These are phyloP conservation scores for Tylopilus subfusipes DNA, from an alignment of 768 basidiomycete genomes.

Conservation along the genomic window DNA sequence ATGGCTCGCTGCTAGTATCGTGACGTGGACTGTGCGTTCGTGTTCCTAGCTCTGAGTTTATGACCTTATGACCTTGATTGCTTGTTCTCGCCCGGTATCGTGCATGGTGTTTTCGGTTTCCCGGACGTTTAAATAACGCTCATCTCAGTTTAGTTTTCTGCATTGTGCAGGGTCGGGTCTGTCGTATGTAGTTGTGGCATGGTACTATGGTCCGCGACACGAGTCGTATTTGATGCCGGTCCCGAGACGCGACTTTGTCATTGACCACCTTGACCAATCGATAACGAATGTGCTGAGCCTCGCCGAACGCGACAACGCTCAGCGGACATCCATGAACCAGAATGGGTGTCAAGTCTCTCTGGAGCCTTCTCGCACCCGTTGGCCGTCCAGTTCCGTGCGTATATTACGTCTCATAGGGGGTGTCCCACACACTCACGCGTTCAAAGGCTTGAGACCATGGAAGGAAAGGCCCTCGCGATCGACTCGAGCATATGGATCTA, in stretches of 20 bases:
- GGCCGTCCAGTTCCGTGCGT: slow-evolving; percentile 89
- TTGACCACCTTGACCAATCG: not conserved
- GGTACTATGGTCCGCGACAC: not conserved
- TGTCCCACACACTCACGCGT: slow-evolving; percentile 2
- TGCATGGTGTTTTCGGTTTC: slow-evolving; percentile 12
- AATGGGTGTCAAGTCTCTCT: slow-evolving; percentile 96
- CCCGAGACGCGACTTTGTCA: slow-evolving; percentile 8
- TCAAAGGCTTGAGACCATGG: slow-evolving; percentile 83
- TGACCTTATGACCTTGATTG: slow-evolving; percentile 8
- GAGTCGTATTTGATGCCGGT: not conserved
- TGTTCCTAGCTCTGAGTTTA: slow-evolving; percentile 6
- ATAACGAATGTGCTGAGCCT: not conserved
- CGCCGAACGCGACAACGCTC: not conserved
- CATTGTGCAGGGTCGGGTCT: slow-evolving; percentile 3
- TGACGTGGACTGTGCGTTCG: slow-evolving; percentile 9
- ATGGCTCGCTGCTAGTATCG: slow-evolving; percentile 1
- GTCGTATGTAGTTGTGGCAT: slow-evolving; percentile 7
- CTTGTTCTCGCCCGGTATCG: slow-evolving; percentile 16
- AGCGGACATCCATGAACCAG: slow-evolving; percentile 25
- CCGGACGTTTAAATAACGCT: slow-evolving; percentile 10
- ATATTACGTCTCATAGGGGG: not conserved
- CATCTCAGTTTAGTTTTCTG: slow-evolving; percentile 20
- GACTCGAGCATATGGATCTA: slow-evolving; percentile 99
- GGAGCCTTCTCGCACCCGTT: slow-evolving; percentile 89
- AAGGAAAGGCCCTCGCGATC: slow-evolving; percentile 94